phyloP scores from a whole-genome alignment of 2,329 filamentous ascomycete species.

The Alternaria triticimaculans region DNA sequence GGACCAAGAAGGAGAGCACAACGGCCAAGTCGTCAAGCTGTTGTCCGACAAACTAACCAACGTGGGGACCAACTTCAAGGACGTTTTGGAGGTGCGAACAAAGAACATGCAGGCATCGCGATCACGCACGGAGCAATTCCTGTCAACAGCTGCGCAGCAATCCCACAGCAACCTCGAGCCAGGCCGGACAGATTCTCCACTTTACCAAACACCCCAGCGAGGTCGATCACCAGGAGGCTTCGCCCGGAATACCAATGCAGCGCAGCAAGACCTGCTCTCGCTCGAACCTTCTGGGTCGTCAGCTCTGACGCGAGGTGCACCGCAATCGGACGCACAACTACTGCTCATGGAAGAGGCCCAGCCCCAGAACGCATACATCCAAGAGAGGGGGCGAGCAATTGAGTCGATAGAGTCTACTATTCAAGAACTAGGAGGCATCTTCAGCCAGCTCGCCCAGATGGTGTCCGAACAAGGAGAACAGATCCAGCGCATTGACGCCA shows the following conservation, averaged over 20 bases:
- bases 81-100: conserved; percentile 92
- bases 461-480: conserved; percentile 97
- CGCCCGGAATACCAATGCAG: conserved; percentile 52
- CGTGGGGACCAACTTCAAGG: conserved; percentile 94
- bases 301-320: conserved; percentile 53
- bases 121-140: conserved; percentile 93
- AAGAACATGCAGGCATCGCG: conserved; percentile 97
- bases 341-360: conserved; percentile 89
- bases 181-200: conserved; percentile 78
- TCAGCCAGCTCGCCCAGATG: conserved; percentile 94
- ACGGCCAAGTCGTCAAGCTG: conserved; percentile 94
- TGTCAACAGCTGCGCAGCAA: conserved; percentile 84
- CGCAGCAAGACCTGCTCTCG: conserved; percentile 72
- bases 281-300: conserved; percentile 71
- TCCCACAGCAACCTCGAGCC: conserved; percentile 66
- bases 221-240: conserved; percentile 62
- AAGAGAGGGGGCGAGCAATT: conserved; percentile 92
- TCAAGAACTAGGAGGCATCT: conserved; percentile 87
- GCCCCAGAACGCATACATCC: conserved; percentile 85
- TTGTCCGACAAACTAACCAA: conserved; percentile 91
- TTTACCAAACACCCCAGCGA: conserved; percentile 80
- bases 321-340: conserved; percentile 82
- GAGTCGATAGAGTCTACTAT: conserved; percentile 97
- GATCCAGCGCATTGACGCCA: conserved; percentile 96
- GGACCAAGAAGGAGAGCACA: conserved; percentile 91